Conservation (phyloP, 768 basidiomycete species). For the Neoboletus magnificus region DNA sequence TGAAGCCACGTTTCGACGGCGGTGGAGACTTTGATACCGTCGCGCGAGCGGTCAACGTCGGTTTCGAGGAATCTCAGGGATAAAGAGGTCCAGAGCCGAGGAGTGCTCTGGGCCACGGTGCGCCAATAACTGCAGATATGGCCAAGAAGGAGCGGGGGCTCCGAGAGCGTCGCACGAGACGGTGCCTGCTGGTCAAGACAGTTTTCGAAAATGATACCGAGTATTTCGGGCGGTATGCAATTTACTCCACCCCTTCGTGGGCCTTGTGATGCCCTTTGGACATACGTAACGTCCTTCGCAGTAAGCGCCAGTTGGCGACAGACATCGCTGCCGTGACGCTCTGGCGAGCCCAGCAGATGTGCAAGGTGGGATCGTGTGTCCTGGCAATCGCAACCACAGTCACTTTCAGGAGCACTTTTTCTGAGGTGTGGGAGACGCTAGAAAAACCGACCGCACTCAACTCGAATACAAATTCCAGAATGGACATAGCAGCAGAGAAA, state of each 20-base stretch:
- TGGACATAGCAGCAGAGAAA: neutral
- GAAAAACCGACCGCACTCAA: neutral
- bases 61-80: slow-evolving; percentile 23
- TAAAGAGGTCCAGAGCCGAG: slow-evolving; percentile 27
- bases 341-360: neutral
- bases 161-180: neutral
- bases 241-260: neutral
- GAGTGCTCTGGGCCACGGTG: slow-evolving; percentile 9
- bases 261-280: neutral
- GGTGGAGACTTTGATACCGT: slow-evolving; percentile 11
- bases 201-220: slow-evolving; percentile 27
- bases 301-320: neutral
- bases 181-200: slow-evolving; percentile 9
- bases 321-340: neutral
- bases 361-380: neutral
- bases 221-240: slow-evolving; percentile 38
- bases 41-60: slow-evolving; percentile 18
- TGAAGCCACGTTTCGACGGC: slow-evolving; percentile 24
- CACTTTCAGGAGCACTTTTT: neutral
- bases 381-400: neutral
- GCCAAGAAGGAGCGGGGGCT: slow-evolving; percentile 24
- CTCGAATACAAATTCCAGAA: neutral
- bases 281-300: neutral
- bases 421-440: neutral
- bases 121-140: slow-evolving; percentile 29